Conservation (phyloP, 306 rosid species). For the Malus domestica region ASM211411v1 NC_041798.1:36911501-36912000, state of each 20-base stretch:
- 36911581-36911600: neutral
- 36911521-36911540: slow-evolving; percentile 15
- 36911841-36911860: slow-evolving; percentile 37
- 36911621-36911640: neutral
- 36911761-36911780: slow-evolving; percentile 29
- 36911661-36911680: slow-evolving; percentile 18
- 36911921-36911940: neutral
- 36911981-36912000: slow-evolving; percentile 35
- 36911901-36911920: neutral
- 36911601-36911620: neutral
- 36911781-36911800: slow-evolving; percentile 29
- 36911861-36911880: slow-evolving; percentile 36
- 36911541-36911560: neutral
- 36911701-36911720: slow-evolving; percentile 23
- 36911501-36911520: neutral
- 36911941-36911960: slow-evolving; percentile 17
- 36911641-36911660: slow-evolving; percentile 7
- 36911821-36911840: slow-evolving; percentile 15
- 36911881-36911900: neutral
- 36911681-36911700: slow-evolving; percentile 36
- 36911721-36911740: slow-evolving; percentile 43
- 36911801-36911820: slow-evolving; percentile 29
- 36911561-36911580: slow-evolving; percentile 17
- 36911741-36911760: slow-evolving; percentile 31
- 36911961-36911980: slow-evolving; percentile 25